Percentiles rank a stretch among this genome's conserved stretches.
These are phyloP conservation scores for Coprinellus micaceus DNA, from an alignment of 768 basidiomycete genomes.

Conservation along the genomic window DNA sequence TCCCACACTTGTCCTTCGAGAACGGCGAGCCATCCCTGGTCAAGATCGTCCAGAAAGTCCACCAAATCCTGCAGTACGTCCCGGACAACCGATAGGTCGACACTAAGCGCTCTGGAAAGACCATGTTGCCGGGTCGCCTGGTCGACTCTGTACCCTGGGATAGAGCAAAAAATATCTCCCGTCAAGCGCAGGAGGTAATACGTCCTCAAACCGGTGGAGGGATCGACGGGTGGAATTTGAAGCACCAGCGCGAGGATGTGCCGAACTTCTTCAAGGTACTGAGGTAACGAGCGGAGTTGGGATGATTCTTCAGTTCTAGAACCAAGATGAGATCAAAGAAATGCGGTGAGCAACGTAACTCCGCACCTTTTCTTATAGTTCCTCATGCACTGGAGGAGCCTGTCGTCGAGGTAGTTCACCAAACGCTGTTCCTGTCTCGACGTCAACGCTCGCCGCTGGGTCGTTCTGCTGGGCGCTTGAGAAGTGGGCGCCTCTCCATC, in stretches of 20 bases:
- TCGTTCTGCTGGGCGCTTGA: background rate
- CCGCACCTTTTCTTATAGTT: slow-evolving; percentile 70
- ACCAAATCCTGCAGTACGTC: slow-evolving; percentile 44
- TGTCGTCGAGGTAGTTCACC: slow-evolving; percentile 60
- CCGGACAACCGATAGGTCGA: background rate
- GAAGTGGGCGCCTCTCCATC: background rate
- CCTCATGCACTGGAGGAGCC: slow-evolving; percentile 62
- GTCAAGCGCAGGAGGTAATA: slow-evolving; percentile 70
- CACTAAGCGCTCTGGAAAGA: too few relatives aligned
- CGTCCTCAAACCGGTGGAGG: slow-evolving; percentile 63
- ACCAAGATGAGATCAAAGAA: slow-evolving; percentile 11
- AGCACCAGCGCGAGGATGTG: slow-evolving; percentile 58
- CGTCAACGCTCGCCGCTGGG: slow-evolving; percentile 36
- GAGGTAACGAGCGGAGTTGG: slow-evolving; percentile 50
- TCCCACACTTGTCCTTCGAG: slow-evolving; percentile 68
- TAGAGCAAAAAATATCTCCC: slow-evolving; percentile 56
- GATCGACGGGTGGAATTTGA: slow-evolving; percentile 71
- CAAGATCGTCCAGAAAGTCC: slow-evolving; percentile 69
- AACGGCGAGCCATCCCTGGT: slow-evolving; percentile 69
- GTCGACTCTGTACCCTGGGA: slow-evolving; percentile 52
- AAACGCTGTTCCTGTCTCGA: slow-evolving; percentile 60
- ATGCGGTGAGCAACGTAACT: background rate
- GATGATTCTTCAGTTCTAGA: slow-evolving; percentile 47
- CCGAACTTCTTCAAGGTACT: slow-evolving; percentile 58
- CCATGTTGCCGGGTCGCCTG: too few relatives aligned